Percentiles rank a stretch among this genome's conserved stretches.
These are phyloP conservation scores for Nepenthes mirabilis DNA, from an alignment of 148 eudicot species.

Conservation along the genomic window DNA sequence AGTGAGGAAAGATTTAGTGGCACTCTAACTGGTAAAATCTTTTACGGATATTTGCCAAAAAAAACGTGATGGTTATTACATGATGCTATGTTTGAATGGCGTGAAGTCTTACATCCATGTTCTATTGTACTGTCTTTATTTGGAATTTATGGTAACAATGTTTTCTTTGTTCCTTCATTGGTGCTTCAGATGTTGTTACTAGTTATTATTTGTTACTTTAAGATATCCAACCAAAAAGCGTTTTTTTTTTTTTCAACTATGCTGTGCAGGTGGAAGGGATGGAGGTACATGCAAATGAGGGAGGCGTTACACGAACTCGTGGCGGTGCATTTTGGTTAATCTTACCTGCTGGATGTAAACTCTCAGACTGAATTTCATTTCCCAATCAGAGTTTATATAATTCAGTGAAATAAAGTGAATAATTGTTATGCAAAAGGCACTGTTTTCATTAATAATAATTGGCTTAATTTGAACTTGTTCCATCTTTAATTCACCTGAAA, in stretches of 20 bases:
- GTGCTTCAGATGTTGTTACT: not conserved
- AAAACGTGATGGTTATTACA: too few species aligned
- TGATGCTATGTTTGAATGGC: too few species aligned
- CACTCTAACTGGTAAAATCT: too few species aligned
- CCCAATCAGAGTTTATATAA: not conserved
- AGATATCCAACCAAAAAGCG: not conserved
- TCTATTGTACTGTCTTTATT: too few species aligned
- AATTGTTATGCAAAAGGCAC: not conserved
- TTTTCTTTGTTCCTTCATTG: not conserved
- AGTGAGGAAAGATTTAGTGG: too few species aligned
- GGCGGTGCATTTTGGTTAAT: conserved; percentile 88
- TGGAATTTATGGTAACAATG: not conserved
- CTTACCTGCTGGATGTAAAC: conserved; percentile 87
- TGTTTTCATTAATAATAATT: too few species aligned
- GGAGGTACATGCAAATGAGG: conserved; percentile 90
- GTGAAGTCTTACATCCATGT: too few species aligned
- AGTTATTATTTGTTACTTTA: not conserved
- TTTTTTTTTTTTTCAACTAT: conserved; percentile 6
- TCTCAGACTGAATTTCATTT: not conserved
- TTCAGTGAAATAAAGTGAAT: not conserved
- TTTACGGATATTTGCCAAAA: too few species aligned
- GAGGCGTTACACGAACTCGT: conserved; percentile 77
- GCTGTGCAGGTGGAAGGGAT: conserved; percentile 69
- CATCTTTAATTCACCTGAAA: too few species aligned
- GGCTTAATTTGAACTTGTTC: too few species aligned